Evolutionary conservation across 495 filamentous ascomycete species (phyloP), one percentile per base, ranked within the genome.

Genomic region (Hyaloscypha bicolor): DNA sequence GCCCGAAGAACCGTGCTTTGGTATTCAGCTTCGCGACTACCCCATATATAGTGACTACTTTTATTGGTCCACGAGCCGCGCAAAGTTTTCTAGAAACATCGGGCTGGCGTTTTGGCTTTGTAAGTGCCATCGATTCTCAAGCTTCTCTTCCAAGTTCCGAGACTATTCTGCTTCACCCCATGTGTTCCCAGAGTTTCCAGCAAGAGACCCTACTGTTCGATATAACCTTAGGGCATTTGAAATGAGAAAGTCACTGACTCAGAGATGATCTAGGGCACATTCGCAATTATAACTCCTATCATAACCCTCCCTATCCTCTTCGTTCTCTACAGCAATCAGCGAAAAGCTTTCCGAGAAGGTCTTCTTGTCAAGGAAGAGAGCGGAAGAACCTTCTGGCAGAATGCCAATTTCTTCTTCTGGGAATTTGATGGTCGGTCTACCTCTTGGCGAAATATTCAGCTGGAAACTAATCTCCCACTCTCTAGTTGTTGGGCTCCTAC

Each of bases 341-440:
- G 67, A 19, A 86, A 86, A 74, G 87, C 86, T 4, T 73, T 77
- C 31, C 78, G 76, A 66, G 14, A 68, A 14, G 79, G 78, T 4
- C 21, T 81, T 19, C 42, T 80, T 30, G 72, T 72, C 19, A 76
- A 74, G 8, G 71, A 78, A 22, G 61, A 72, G 9, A 84, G 79
- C 64, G 79, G 80, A 31, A 82, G 86, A 19, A 85, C 82, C 2
- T 31, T 69, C 1, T 53, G 69, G 57, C 76, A 90, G 71, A 85
- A 80, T 2, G 65, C 83, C 60, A 61, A 73, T 25, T 79, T 88
- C 70, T 90, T 90, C 70, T 72, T 79, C 58, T 77, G 81, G 61
- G 83, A 90, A 68, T 90, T 91, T 71, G 88, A 91, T 70, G 69
- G 84, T 87, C 78, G 70, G 80, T 76, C 35, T 39, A 11, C n/a